Percentiles rank a stretch among this genome's conserved stretches.
These are phyloP conservation scores for Colletotrichum tabaci DNA, from an alignment of 2,329 filamentous ascomycete genomes.

Conservation along the genomic window DNA sequence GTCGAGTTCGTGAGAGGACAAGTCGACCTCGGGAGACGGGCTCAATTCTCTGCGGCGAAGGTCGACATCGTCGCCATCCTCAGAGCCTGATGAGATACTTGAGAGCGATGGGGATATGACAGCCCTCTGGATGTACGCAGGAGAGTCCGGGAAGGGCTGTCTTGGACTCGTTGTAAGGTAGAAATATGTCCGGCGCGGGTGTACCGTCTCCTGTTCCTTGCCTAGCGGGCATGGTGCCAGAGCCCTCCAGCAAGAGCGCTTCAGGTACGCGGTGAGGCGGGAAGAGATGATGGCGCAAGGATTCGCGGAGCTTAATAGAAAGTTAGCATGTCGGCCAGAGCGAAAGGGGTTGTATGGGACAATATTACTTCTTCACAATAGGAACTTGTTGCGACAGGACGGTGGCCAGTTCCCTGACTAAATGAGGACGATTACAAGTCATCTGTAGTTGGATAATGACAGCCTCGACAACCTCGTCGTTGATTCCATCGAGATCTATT, in stretches of 20 bases:
- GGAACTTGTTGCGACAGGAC: constrained; percentile 83
- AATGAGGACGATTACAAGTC: constrained; percentile 91
- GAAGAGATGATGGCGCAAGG: constrained; percentile 96
- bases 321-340: constrained; percentile 17
- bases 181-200: constrained; percentile 96
- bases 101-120: constrained; percentile 90
- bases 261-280: constrained; percentile 89
- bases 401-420: constrained; percentile 92
- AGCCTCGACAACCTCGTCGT: constrained; percentile 94
- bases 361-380: constrained; percentile 89
- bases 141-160: constrained; percentile 78
- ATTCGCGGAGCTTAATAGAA: constrained; percentile 84
- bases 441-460: constrained; percentile 91
- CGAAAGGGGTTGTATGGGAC: constrained; percentile 26
- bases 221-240: constrained; percentile 87
- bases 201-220: constrained; percentile 92
- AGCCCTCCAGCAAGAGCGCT: constrained; percentile 85
- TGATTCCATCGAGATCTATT: constrained; percentile 82
- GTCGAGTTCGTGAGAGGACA: constrained; percentile 90
- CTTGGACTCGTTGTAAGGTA: constrained; percentile 92
- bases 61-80: constrained; percentile 78
- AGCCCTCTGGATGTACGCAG: constrained; percentile 57
- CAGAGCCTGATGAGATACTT: constrained; percentile 69
- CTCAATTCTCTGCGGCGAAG: constrained; percentile 81
- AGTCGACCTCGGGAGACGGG: constrained; percentile 92